Conservation (phyloP, 805 yeast genomes). For the Yarrowia osloensis region DNA sequence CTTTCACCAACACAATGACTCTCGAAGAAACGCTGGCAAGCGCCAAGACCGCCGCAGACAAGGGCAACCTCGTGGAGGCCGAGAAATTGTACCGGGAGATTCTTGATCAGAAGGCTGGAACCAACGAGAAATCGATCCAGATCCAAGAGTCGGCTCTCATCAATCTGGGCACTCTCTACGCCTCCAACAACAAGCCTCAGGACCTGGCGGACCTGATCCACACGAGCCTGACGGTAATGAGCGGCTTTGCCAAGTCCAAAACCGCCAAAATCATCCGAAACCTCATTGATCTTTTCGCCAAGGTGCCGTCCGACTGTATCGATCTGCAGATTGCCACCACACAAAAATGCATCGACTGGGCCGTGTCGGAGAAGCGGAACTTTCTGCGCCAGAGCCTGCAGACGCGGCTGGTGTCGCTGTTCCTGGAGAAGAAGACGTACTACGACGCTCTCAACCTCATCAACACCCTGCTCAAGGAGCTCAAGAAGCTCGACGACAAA, state of each 20-base stretch:
- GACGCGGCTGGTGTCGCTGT: conserved; percentile 75
- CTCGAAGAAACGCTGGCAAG: conserved; percentile 46
- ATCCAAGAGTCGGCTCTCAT: conserved; percentile 68
- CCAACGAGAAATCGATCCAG: conserved; percentile 50
- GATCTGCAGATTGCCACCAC: conserved; percentile 74
- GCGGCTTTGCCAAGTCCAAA: conserved; percentile 86
- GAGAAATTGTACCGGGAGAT: conserved; percentile 60
- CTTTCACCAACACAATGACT: not conserved
- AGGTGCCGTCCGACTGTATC: conserved; percentile 55
- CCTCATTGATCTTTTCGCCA: conserved; percentile 75
- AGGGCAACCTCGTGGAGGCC: conserved; percentile 56
- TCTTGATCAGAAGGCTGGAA: conserved; percentile 40
- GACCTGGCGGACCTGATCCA: conserved; percentile 64
- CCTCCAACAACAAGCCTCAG: conserved; percentile 48
- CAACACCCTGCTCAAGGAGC: conserved; percentile 71
- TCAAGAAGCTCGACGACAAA: conserved; percentile 93
- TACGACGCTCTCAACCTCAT: conserved; percentile 73
- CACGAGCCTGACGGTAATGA: conserved; percentile 68
- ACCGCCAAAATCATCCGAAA: conserved; percentile 86
- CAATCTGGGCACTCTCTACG: conserved; percentile 75
- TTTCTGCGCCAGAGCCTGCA: conserved; percentile 88
- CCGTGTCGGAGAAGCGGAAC: conserved; percentile 75
- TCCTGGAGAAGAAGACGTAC: conserved; percentile 64
- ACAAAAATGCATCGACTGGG: conserved; percentile 83
- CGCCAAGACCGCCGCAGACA: conserved; percentile 61